Conservation (phyloP, 805 yeast genomes). For the Wickerhamiella shivajii region DNA sequence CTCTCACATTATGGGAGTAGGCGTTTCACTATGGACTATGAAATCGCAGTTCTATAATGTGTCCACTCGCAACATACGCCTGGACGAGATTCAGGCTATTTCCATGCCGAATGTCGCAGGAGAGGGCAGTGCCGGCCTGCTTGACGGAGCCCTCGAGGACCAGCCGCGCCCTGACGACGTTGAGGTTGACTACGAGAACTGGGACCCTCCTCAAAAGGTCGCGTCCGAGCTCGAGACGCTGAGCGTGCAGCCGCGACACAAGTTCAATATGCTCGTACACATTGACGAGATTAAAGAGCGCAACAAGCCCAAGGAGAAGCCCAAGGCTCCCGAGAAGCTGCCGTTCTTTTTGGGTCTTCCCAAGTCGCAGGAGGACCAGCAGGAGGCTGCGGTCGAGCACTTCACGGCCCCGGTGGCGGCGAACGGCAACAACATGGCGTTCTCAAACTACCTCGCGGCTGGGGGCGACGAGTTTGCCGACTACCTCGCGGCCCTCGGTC, state of each 20-base stretch:
- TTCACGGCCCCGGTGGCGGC: conserved; percentile 5
- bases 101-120: conserved; percentile 67
- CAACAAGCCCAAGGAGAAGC: conserved; percentile 80
- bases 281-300: conserved; percentile 73
- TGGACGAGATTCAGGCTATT: conserved; percentile 41
- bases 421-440: conserved; percentile 3
- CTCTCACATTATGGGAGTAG: conserved; percentile 78
- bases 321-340: conserved; percentile 66
- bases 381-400: conserved; percentile 4
- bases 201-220: conserved; percentile 36
- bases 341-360: conserved; percentile 56
- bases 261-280: conserved; percentile 63
- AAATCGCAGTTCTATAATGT: conserved; percentile 69
- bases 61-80: conserved; percentile 51
- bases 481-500: conserved; percentile 46
- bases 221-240: conserved; percentile 51
- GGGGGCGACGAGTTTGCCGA: conserved; percentile 32
- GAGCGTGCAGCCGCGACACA: conserved; percentile 60
- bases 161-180: conserved; percentile 20
- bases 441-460: background rate
- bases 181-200: conserved; percentile 27
- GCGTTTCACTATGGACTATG: conserved; percentile 86
- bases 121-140: conserved; percentile 51
- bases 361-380: conserved; percentile 20
- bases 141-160: conserved; percentile 52